These are phyloP conservation scores for Dillenia suffruticosa DNA, from an alignment of 164 flowering plant genomes.

Conservation along the genomic window DNA sequence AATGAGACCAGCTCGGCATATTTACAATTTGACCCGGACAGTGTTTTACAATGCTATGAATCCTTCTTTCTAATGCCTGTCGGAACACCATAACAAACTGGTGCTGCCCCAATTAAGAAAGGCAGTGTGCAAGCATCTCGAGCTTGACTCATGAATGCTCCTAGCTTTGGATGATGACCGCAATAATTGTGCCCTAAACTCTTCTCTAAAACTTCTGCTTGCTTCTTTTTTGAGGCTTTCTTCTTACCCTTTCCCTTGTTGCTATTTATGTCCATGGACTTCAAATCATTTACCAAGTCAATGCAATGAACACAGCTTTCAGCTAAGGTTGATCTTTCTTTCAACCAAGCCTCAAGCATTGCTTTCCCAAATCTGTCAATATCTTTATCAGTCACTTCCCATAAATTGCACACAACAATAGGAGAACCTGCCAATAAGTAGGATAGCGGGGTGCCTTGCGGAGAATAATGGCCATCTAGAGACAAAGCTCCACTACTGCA, in stretches of 20 bases:
- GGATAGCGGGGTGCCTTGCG: conserved; percentile 68
- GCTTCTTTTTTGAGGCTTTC: conserved; percentile 25
- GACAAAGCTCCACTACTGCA: conserved; percentile 88
- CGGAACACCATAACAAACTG: conserved; percentile 97
- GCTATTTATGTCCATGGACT: conserved; percentile 27
- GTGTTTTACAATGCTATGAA: conserved; percentile 11
- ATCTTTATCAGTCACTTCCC: conserved; percentile 98
- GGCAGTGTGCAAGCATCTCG: conserved; percentile 78
- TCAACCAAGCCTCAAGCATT: conserved; percentile 72
- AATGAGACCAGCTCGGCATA: too few species aligned
- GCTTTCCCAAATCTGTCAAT: conserved; percentile 85
- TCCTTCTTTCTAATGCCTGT: conserved; percentile 63
- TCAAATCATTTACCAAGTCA: conserved; percentile 31
- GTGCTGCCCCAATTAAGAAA: conserved; percentile 82
- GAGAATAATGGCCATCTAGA: conserved; percentile 59
- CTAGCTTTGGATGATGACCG: conserved; percentile 52
- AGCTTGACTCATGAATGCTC: conserved; percentile 73
- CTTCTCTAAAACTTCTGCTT: conserved; percentile 13
- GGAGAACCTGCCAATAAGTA: conserved; percentile 93
- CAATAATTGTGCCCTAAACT: conserved; percentile 10
- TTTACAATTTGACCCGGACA: too few species aligned
- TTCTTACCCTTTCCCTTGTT: conserved; percentile 26
- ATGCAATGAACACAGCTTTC: conserved; percentile 24
- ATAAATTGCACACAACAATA: conserved; percentile 73
- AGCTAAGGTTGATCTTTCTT: conserved; percentile 41